Evolutionary conservation across 2,329 filamentous ascomycete species (phyloP).

Genomic region (Purpureocillium lavendulum): DNA sequence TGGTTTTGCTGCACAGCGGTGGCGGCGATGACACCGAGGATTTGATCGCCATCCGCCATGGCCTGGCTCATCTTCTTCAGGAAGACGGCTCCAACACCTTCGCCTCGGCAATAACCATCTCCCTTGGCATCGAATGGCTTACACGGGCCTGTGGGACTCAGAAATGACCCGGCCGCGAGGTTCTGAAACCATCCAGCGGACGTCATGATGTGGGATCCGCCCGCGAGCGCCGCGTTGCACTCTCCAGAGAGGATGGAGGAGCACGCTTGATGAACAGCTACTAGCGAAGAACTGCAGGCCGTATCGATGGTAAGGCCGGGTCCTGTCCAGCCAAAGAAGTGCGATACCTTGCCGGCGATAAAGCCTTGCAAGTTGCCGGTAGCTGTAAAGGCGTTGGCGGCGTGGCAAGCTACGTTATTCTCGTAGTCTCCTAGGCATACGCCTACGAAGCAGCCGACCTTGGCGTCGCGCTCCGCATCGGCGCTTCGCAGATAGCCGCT

Average conservation of each 20-base stretch:
- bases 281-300: slow-evolving; percentile 27
- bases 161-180: slow-evolving; percentile 14
- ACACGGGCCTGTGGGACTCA: slow-evolving; percentile 20
- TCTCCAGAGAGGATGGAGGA: slow-evolving; percentile 19
- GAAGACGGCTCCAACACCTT: slow-evolving; percentile 34
- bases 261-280: slow-evolving; percentile 26
- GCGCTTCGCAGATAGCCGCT: slow-evolving; percentile 11
- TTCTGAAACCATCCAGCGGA: slow-evolving; percentile 14
- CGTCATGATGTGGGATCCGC: slow-evolving; percentile 30
- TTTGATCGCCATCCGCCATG: slow-evolving; percentile 34
- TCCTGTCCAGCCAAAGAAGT: slow-evolving; percentile 29
- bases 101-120: slow-evolving; percentile 44
- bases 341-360: slow-evolving; percentile 21
- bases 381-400: slow-evolving; percentile 25
- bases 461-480: not conserved
- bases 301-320: slow-evolving; percentile 27
- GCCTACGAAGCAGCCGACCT: slow-evolving; percentile 28
- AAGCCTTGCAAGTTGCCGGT: slow-evolving; percentile 26
- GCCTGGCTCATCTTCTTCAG: slow-evolving; percentile 40
- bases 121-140: slow-evolving; percentile 26
- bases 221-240: slow-evolving; percentile 23
- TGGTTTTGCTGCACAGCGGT: slow-evolving; percentile 34
- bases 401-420: slow-evolving; percentile 26
- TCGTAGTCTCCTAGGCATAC: slow-evolving; percentile 28
- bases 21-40: slow-evolving; percentile 29